These are phyloP conservation scores for Chaetoceros muelleri DNA, from an alignment of 108 stramenopile species.

Conservation along the genomic window DNA sequence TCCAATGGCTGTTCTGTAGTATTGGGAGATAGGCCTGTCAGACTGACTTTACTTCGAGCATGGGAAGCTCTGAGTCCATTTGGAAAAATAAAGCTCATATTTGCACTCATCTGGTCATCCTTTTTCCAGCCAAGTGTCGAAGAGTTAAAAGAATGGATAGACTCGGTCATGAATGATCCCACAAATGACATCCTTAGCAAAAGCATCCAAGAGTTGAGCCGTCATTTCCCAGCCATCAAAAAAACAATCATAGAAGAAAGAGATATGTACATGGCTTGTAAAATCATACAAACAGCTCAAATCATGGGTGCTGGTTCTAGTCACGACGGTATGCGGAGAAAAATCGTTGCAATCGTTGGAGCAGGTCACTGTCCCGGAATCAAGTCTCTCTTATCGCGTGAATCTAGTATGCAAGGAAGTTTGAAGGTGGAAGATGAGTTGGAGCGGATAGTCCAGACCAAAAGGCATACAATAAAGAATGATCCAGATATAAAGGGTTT, in stretches of 20 bases:
- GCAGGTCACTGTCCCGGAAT: conserved; percentile 79
- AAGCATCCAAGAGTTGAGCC: conserved; percentile 55
- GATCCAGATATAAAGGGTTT: background rate
- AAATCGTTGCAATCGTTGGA: conserved; percentile 69
- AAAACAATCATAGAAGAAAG: conserved; percentile 66
- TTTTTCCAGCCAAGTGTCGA: conserved; percentile 57
- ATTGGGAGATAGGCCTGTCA: conserved; percentile 71
- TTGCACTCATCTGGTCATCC: conserved; percentile 51
- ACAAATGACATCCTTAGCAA: conserved; percentile 66
- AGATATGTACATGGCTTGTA: conserved; percentile 71
- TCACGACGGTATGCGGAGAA: background rate
- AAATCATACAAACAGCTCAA: conserved; percentile 56
- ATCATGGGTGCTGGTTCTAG: background rate
- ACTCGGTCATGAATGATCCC: conserved; percentile 47
- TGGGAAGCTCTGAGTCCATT: conserved; percentile 66
- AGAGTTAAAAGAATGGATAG: conserved; percentile 70
- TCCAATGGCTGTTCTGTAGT: conserved; percentile 18
- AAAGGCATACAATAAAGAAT: background rate
- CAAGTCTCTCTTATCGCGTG: background rate
- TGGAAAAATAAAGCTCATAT: conserved; percentile 58
- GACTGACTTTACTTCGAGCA: conserved; percentile 51
- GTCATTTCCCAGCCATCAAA: conserved; percentile 63
- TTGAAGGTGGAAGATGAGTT: background rate
- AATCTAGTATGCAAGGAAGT: background rate
- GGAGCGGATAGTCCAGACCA: background rate